Evolutionary conservation across 2,329 filamentous ascomycete genomes (phyloP).

Genomic region (Tolypocladium paradoxum): DNA sequence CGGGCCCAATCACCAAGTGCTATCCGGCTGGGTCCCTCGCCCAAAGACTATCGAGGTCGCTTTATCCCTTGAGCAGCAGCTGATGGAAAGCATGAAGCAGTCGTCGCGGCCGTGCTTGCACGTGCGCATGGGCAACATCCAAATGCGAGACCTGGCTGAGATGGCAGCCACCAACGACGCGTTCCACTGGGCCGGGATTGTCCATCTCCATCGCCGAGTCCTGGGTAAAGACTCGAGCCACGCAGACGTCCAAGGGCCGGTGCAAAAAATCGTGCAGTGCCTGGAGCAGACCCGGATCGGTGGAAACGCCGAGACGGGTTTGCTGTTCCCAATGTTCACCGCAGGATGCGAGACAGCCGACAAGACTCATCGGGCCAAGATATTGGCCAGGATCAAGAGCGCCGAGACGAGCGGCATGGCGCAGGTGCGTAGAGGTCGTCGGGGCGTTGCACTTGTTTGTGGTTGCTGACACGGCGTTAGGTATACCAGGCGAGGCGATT

Average conservation of each 20-base stretch:
- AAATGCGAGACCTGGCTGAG: constrained; percentile 47
- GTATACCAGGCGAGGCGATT: constrained; percentile 49
- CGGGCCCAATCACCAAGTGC: constrained; percentile 25
- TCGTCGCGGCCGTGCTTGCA: constrained; percentile 32
- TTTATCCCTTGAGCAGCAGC: constrained; percentile 45
- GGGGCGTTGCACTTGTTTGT: neutral
- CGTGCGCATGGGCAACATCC: constrained; percentile 35
- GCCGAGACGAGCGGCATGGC: constrained; percentile 68
- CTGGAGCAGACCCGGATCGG: constrained; percentile 53
- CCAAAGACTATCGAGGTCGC: constrained; percentile 35
- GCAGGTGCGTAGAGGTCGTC: constrained; percentile 44
- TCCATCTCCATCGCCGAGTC: constrained; percentile 66
- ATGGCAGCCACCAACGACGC: constrained; percentile 65
- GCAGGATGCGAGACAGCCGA: constrained; percentile 64
- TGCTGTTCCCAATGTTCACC: constrained; percentile 74
- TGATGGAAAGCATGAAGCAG: constrained; percentile 43
- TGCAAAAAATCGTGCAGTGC: constrained; percentile 51
- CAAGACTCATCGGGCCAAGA: constrained; percentile 41
- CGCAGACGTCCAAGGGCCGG: constrained; percentile 49
- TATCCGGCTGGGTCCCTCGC: constrained; percentile 47
- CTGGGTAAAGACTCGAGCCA: constrained; percentile 49
- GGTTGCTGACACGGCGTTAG: constrained; percentile 17
- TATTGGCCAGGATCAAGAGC: constrained; percentile 54
- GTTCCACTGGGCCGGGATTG: constrained; percentile 68
- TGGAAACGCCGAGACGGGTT: constrained; percentile 61